Base-by-base conservation (phyloP, 2,329 filamentous ascomycete genomes). In the Colletotrichum zoysiae region DNA sequence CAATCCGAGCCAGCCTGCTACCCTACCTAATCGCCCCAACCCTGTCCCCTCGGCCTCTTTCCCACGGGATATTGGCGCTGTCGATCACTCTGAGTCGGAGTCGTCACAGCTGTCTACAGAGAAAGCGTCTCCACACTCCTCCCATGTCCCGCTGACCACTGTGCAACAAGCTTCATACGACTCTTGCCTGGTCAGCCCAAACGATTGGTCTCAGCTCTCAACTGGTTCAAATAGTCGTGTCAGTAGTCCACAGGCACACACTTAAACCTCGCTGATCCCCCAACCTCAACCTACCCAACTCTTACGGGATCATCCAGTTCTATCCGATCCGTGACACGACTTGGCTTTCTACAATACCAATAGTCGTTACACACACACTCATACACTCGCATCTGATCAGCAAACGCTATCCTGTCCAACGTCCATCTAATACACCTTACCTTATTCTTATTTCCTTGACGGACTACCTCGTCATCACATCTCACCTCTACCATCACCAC, bases 261-360 rank as follows among this genome's bases (percentile, higher is more conserved):
- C 73, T 73, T 73, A 74, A 73, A 87, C 84, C 84, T 85, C 84
- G 86, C 86, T 87, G 87, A 88, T 88, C 87, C 86, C 86, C 84
- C 80, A 79, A 78, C 76, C 74, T 76, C 74, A 73, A 76, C 57
- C 72, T 69, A 51, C 68, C 61, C 59, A 57, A 65, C 65, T 71
- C 51, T 74, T 71, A 70, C 74, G 76, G 76, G 77, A 79, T 81
- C 77, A 79, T 78, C 76, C 77, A 78, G 77, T 80, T 78, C 78
- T 76, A 73, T 71, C 67, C 73, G 71, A 74, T 74, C 76, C 67
- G 80, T 81, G 75, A 79, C 76, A 81, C 81, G 79, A 84, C 84
- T 85, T 84, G 83, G 80, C 82, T 81, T 79, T 66, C 11, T 61
- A 81, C 79, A 79, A 75, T 78, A 80, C 78, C 78, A 69, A 75